Evolutionary conservation across 345 rosid genomes (phyloP), one percentile per base, ranked within the genome.

Genomic region (Viola odorata): DNA sequence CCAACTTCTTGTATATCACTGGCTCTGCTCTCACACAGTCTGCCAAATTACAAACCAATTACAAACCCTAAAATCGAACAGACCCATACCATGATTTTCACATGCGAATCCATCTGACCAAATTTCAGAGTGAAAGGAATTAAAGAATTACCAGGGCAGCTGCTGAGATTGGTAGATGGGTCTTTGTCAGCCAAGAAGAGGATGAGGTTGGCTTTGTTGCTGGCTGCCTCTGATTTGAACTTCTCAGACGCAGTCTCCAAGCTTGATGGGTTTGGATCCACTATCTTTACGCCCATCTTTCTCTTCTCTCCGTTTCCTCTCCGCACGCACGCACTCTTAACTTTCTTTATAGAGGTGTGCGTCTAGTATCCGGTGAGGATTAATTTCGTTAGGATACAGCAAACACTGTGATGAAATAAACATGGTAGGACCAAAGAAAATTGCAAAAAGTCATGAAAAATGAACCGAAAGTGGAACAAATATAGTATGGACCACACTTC

Each of bases 1-100:
- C 94, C 49, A 92, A 81, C 32, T 79, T 85, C 67, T 85, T 82
- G 80, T 78, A 69, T 42, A 89, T 89, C 61, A 84, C 87, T 15
- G 98, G 98, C 63, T 91, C 96, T 61, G 98, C 96, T 79, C 96
- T 81, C 69, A 91, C 94, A 64, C 96, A 89, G 13, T 89, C 96
- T 91, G 71, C 14, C 40, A 12, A 51, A 7, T 41, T 7, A 44
- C 47, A 44, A 44, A 44, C 12, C 12, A 44, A 44, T 44, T 3
- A 42, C 45, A 42, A 42, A 42, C 11, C 7, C 45, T 7, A 11
- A 11, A 7, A 7, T n/a, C n/a, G n/a, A n/a, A n/a, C n/a, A n/a
- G n/a, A n/a, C n/a, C n/a, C n/a, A n/a, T n/a, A n/a, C n/a, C n/a
- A n/a, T n/a, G n/a, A n/a, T n/a, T n/a, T n/a, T n/a, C n/a, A n/a